Evolutionary conservation across 2,329 filamentous ascomycete species (phyloP), one percentile per base, ranked within the genome.

Genomic region (Chaetothyriales sp.): DNA sequence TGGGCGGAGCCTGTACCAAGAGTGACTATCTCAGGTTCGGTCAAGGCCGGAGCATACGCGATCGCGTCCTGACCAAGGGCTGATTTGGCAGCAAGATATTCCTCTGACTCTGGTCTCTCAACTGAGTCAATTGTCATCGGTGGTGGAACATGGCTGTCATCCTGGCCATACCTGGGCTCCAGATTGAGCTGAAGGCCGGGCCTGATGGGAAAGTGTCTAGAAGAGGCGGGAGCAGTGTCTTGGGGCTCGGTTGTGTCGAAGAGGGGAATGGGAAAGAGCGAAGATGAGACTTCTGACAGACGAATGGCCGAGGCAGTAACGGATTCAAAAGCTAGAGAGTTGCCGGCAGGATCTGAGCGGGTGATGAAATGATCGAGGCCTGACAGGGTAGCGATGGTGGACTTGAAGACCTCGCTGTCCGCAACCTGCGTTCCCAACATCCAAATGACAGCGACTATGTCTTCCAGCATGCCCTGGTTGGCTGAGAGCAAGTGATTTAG

Each of bases 1-100:
- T 84, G 65, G 0, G 90, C 85, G 2, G 90, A 96, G 7, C 92
- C 92, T 2, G 92, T 98, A 5, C 92, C 92, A 0, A 98, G 76
- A 1, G 88, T 80, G 42, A 89, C 83, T 47, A 98, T 79, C 65
- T 95, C 88, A 0, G 83, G 79, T 60, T 95, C 82, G 32, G 78
- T 75, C 57, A 79, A 78, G 2, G 84, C 84, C 1, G 94, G 77
- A 54, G 81, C 77, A n/a, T 74, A 67, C 55, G 81, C 78, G 10
- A 73, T 65, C 43, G 72, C 12, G 66, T 55, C 26, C 61, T 60
- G 5, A 55, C 56, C 18, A 56, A 54, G 46, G 25, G 42, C 15
- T 20, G 22, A 44, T 9, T 64, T 65, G 5, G 58, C 54, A 2
- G 49, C 47, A 51, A 67, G 57, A 9, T 63, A 60, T n/a, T 63